Evolutionary conservation across 768 basidiomycete genomes (phyloP).

Genomic region (Rhodotorula kratochvilovae): DNA sequence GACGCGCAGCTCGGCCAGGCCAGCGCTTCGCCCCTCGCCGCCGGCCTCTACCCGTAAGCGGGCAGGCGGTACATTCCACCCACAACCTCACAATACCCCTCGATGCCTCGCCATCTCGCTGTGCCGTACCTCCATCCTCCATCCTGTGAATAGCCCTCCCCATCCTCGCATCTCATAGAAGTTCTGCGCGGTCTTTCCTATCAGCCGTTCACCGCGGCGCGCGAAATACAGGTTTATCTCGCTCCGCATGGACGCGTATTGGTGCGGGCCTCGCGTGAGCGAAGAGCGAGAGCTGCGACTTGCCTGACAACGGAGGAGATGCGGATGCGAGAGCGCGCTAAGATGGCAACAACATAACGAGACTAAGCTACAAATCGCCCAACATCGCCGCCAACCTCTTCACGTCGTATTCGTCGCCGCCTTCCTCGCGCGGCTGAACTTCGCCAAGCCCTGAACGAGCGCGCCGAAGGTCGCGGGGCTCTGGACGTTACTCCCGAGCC

Average conservation of each 20-base stretch:
- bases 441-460: conserved; percentile 59
- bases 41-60: conserved; percentile 29
- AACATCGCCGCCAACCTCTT: too few species aligned
- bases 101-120: not conserved
- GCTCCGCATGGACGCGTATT: too few species aligned
- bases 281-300: too few species aligned
- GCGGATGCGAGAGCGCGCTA: too few species aligned
- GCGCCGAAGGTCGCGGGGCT: conserved; percentile 66
- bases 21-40: conserved; percentile 24
- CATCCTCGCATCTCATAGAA: not conserved
- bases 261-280: too few species aligned
- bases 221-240: not conserved
- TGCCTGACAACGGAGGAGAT: too few species aligned
- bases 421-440: conserved; percentile 11
- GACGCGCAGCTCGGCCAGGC: conserved; percentile 12
- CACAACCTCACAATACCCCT: not conserved
- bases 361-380: not conserved
- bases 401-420: not conserved
- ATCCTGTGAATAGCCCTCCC: not conserved
- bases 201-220: too few species aligned
- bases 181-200: not conserved
- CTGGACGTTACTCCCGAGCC: conserved; percentile 68
- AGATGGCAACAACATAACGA: not conserved
- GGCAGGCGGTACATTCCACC: not conserved
- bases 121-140: not conserved